Evolutionary conservation across 306 rosid genomes (phyloP).

Genomic region (Arachis hypogaea): DNA sequence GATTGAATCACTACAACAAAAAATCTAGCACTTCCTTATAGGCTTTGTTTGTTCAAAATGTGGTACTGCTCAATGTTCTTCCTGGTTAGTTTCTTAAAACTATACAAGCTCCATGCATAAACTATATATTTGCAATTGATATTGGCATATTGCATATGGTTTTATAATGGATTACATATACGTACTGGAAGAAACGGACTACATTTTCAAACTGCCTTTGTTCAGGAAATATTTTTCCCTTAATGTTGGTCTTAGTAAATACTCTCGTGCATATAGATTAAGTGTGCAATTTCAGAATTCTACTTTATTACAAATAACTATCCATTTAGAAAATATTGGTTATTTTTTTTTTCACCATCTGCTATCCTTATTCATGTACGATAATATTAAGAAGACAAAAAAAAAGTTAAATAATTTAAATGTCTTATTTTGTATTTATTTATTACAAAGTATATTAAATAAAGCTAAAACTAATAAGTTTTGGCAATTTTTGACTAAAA

Average conservation of each 20-base stretch:
- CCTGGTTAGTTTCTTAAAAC: slow-evolving; percentile 37
- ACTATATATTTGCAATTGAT: neutral
- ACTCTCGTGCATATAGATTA: too few species aligned
- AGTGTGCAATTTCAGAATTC: too few species aligned
- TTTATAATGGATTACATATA: slow-evolving; percentile 2
- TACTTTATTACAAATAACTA: too few species aligned
- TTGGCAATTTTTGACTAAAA: too few species aligned
- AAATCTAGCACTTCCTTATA: slow-evolving; percentile 37
- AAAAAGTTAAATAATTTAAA: too few species aligned
- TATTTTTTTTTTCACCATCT: too few species aligned
- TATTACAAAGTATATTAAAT: too few species aligned
- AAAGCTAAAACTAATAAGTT: too few species aligned
- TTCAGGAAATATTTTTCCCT: slow-evolving; percentile 6
- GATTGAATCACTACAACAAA: slow-evolving; percentile 41
- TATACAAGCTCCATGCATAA: neutral
- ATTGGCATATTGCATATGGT: neutral
- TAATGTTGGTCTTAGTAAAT: slow-evolving; percentile 1
- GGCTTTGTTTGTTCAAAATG: slow-evolving; percentile 39
- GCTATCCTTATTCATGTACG: too few species aligned
- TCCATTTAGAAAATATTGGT: too few species aligned
- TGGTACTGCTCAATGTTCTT: slow-evolving; percentile 31
- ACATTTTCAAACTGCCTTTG: neutral
- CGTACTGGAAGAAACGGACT: neutral
- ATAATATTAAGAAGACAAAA: too few species aligned
- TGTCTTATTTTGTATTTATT: too few species aligned